These are phyloP conservation scores for Petrea volubilis DNA, from an alignment of 257 asterid species.

Conservation along the genomic window DNA sequence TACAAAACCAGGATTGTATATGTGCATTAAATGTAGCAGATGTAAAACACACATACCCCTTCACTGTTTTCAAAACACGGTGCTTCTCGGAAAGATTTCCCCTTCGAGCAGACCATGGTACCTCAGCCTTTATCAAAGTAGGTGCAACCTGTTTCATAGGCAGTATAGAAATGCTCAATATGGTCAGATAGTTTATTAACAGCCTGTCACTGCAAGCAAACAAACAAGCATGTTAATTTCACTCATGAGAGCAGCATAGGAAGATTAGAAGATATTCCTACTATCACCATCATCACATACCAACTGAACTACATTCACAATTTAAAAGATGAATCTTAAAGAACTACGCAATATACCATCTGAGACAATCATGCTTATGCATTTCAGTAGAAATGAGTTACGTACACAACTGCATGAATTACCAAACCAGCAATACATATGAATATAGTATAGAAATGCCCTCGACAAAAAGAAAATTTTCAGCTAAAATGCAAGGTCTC, in stretches of 20 bases:
- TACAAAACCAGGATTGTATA: background rate
- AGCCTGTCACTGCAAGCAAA: too few species aligned
- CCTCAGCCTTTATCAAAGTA: conserved; percentile 80
- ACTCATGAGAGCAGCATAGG: too few species aligned
- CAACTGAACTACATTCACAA: background rate
- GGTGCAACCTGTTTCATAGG: conserved; percentile 56
- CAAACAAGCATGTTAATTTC: too few species aligned
- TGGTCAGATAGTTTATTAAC: too few species aligned
- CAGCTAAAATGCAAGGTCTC: too few species aligned
- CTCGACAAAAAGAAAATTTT: background rate
- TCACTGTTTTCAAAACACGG: conserved; percentile 84
- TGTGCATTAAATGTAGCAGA: conserved; percentile 9
- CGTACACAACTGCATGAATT: background rate
- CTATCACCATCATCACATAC: background rate
- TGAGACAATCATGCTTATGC: background rate
- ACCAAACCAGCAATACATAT: background rate
- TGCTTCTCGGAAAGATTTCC: conserved; percentile 82
- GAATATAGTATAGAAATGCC: background rate
- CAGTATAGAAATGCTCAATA: background rate
- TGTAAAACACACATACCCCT: conserved; percentile 63
- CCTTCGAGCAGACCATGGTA: conserved; percentile 90
- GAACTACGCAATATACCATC: background rate
- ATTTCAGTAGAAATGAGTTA: background rate
- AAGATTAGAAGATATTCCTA: background rate
- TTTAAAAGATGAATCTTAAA: background rate